phyloP scores from a whole-genome alignment of 192 early-diverging fungal genomes.

The Neocallimastix lanati region DNA sequence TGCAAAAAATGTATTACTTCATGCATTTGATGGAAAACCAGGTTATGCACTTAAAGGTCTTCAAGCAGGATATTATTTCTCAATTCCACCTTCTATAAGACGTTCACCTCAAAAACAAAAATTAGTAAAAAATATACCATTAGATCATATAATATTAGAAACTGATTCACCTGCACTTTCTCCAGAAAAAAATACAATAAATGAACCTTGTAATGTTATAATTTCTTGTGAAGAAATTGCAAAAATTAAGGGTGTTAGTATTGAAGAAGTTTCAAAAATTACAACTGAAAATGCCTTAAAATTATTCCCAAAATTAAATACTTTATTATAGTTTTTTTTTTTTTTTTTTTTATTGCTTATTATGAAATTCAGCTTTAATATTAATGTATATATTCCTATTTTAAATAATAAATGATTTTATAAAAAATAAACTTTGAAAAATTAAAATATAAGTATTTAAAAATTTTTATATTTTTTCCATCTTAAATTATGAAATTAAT shows the following conservation, averaged over 20 bases:
- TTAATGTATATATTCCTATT: too few species aligned
- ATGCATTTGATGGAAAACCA: constrained; percentile 33
- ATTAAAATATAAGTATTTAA: too few species aligned
- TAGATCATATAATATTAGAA: constrained; percentile 27
- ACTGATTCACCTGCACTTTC: constrained; percentile 33
- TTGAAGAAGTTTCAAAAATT: constrained; percentile 9
- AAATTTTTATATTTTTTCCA: too few species aligned
- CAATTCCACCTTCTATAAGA: constrained; percentile 28
- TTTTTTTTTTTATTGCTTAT: too few species aligned
- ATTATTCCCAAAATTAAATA: constrained; percentile 9
- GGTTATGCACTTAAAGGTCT: constrained; percentile 18
- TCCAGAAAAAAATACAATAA: constrained; percentile 22
- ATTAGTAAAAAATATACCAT: constrained; percentile 17
- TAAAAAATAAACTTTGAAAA: too few species aligned
- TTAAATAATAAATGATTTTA: too few species aligned
- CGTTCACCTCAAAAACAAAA: constrained; percentile 25
- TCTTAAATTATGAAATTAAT: too few species aligned
- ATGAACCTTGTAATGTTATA: constrained; percentile 23
- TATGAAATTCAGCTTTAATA: too few species aligned
- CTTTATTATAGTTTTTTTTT: too few species aligned
- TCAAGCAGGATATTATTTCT: constrained; percentile 18
- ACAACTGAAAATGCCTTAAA: constrained; percentile 17
- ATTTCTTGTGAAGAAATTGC: constrained; percentile 26
- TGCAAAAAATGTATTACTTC: constrained; percentile 24
- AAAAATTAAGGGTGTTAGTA: constrained; percentile 12